Evolutionary conservation across 2,329 filamentous ascomycete species (phyloP).

Genomic region (Sclerotinia minor): DNA sequence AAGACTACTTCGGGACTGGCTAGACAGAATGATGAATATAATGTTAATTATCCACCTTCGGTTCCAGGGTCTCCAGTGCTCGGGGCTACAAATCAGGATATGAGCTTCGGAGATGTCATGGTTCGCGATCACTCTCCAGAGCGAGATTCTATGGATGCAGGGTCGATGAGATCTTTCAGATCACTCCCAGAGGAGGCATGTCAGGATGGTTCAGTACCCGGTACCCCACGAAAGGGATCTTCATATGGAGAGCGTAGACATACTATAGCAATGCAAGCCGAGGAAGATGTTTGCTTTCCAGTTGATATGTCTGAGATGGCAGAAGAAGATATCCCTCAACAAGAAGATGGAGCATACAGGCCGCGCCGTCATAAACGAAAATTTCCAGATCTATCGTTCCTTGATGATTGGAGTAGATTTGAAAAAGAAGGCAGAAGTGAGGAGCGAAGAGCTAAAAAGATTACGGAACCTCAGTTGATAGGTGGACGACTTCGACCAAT

Average conservation of each 20-base stretch:
- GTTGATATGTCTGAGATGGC: conserved; percentile 77
- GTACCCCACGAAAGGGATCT: conserved; percentile 34
- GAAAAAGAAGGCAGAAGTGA: conserved; percentile 88
- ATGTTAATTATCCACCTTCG: conserved; percentile 69
- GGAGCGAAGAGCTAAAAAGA: conserved; percentile 81
- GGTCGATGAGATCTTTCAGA: conserved; percentile 32
- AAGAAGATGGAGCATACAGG: conserved; percentile 47
- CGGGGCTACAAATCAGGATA: conserved; percentile 50
- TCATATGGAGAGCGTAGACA: conserved; percentile 49
- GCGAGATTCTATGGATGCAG: conserved; percentile 27
- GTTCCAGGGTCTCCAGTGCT: conserved; percentile 62
- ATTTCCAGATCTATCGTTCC: conserved; percentile 81
- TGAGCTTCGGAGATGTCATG: conserved; percentile 69
- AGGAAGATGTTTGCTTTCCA: conserved; percentile 93
- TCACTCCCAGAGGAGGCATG: conserved; percentile 30
- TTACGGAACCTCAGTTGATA: conserved; percentile 89
- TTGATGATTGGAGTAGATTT: conserved; percentile 87
- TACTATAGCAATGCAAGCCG: conserved; percentile 63
- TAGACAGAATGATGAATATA: conserved; percentile 51
- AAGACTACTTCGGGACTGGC: conserved; percentile 32
- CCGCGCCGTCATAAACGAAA: conserved; percentile 60
- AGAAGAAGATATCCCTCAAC: conserved; percentile 66
- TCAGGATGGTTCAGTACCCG: conserved; percentile 39
- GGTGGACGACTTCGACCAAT: conserved; percentile 84
- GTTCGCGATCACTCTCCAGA: conserved; percentile 59